Percentiles rank a stretch among this genome's conserved stretches.
Evolutionary conservation across 139 green algal species (phyloP).

Genomic region (Tetradesmus obliquus): DNA sequence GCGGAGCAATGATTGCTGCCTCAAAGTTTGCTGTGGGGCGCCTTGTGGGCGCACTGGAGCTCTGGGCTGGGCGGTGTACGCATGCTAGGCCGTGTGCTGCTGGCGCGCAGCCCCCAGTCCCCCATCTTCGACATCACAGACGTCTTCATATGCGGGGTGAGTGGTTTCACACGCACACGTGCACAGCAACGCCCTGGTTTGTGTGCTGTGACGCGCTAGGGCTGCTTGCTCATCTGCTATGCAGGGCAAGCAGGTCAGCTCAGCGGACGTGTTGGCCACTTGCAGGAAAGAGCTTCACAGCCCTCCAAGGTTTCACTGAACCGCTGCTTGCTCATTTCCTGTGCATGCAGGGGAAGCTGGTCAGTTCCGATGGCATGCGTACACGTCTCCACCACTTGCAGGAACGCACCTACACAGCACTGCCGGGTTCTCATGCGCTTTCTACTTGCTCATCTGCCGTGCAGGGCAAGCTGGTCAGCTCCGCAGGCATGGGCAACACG

Average conservation of each 20-base stretch:
- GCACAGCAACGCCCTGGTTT: neutral
- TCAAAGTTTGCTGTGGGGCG: too few relatives aligned
- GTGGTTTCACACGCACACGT: neutral
- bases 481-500: neutral
- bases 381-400: too few relatives aligned
- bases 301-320: neutral
- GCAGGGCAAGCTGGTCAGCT: slow-evolving; percentile 3
- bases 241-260: neutral
- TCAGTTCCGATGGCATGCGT: neutral
- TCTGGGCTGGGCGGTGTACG: neutral
- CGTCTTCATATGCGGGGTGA: slow-evolving; percentile 32
- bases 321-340: neutral
- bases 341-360: neutral
- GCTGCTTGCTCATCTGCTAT: neutral
- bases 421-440: too few relatives aligned
- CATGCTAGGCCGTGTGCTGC: neutral
- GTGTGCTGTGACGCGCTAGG: too few relatives aligned
- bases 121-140: slow-evolving; percentile 25
- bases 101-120: neutral
- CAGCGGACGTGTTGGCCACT: neutral
- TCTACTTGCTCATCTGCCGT: neutral
- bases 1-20: too few relatives aligned
- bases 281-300: too few relatives aligned
- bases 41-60: too few relatives aligned
- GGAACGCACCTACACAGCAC: too few relatives aligned